A percentile compares a stretch with the other conserved stretches of the same genome.
Conservation (phyloP, 1,284 basidiomycete species). For the Schizopora paradoxa region DNA sequence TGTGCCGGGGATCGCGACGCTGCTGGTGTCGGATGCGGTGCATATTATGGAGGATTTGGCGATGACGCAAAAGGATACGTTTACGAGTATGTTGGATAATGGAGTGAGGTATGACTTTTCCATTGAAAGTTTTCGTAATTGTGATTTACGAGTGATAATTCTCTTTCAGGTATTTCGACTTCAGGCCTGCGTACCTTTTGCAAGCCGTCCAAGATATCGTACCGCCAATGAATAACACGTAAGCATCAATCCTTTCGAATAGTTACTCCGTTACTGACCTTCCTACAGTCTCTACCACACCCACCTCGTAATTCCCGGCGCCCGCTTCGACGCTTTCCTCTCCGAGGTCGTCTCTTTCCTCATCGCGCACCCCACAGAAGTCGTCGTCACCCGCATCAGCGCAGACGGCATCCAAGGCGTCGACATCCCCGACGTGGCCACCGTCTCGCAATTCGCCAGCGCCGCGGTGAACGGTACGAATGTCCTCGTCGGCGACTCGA, state of each 20-base stretch:
- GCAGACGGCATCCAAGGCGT: background rate
- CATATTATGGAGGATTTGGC: background rate
- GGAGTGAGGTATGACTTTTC: no score
- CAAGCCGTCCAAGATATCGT: no score
- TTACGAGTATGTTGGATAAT: background rate
- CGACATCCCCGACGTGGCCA: background rate
- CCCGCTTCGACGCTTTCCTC: background rate
- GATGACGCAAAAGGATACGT: background rate
- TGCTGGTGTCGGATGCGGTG: background rate
- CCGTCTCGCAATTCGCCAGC: background rate
- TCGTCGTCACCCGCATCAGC: background rate
- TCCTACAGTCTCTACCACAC: no score
- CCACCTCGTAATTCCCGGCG: background rate
- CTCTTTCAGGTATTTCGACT: no score
- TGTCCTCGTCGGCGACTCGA: background rate
- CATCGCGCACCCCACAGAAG: background rate
- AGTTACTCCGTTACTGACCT: no score
- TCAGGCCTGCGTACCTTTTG: no score
- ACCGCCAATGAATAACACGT: no score
- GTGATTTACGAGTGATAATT: no score
- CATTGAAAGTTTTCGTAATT: no score
- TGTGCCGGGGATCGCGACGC: background rate
- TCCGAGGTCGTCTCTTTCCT: background rate
- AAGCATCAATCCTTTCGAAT: no score
- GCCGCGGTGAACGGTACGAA: background rate